Percentiles rank a stretch among this genome's conserved stretches.
Conservation (phyloP, 2,329 filamentous ascomycete species). For the Rutstroemia sp. region DNA sequence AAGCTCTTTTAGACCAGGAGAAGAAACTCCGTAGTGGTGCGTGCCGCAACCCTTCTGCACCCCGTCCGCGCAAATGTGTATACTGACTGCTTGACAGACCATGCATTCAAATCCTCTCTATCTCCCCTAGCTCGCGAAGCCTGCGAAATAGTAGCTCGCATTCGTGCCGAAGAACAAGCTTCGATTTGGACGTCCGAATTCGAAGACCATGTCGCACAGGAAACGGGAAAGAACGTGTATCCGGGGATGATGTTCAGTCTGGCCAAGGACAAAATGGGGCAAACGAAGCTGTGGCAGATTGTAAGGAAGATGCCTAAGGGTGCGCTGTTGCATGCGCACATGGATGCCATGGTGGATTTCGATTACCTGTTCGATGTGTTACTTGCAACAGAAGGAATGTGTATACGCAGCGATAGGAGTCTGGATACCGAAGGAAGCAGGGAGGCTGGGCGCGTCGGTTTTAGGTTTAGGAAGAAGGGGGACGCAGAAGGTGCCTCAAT, state of each 20-base stretch:
- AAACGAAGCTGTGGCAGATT: constrained; percentile 78
- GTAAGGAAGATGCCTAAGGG: constrained; percentile 86
- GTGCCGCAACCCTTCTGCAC: constrained; percentile 16
- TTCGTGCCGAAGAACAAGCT: constrained; percentile 68
- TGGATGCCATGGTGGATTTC: constrained; percentile 86
- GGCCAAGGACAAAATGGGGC: constrained; percentile 79
- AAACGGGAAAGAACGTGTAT: constrained; percentile 58
- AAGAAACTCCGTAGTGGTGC: constrained; percentile 73
- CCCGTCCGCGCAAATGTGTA: constrained; percentile 26
- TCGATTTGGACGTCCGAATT: constrained; percentile 70
- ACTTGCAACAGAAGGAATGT: constrained; percentile 65
- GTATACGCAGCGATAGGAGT: constrained; percentile 52
- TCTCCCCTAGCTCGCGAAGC: constrained; percentile 74
- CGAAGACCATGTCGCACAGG: constrained; percentile 60
- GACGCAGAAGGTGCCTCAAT: constrained; percentile 37
- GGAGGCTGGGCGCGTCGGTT: constrained; percentile 49
- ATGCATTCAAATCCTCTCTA: constrained; percentile 64
- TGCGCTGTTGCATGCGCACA: constrained; percentile 74
- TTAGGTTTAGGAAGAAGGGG: constrained; percentile 49
- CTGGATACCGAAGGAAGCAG: constrained; percentile 48
- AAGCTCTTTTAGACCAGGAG: constrained; percentile 72
- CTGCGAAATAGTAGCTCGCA: constrained; percentile 70
- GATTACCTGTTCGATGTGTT: constrained; percentile 70
- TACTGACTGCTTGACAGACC: constrained; percentile 40
- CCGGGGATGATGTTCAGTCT: constrained; percentile 92